These are phyloP conservation scores for Leucoagaricus sp. DNA, from an alignment of 1,284 basidiomycete genomes.

Conservation along the genomic window DNA sequence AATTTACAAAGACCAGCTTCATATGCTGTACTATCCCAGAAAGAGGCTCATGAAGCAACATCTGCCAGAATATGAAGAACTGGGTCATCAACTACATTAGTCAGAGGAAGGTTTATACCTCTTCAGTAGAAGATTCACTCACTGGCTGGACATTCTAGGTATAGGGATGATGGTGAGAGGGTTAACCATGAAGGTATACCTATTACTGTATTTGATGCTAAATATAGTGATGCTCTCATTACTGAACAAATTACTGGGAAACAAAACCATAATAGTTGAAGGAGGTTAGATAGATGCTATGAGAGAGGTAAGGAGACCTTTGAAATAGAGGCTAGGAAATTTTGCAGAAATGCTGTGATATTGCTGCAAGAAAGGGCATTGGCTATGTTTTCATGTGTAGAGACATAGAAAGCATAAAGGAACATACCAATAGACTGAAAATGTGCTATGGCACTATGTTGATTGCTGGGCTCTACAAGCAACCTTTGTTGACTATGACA, in stretches of 20 bases:
- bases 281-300: not conserved
- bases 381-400: not conserved
- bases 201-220: not conserved
- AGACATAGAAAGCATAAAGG: not conserved
- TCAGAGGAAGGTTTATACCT: constrained; percentile 29
- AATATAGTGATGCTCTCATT: not conserved
- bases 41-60: constrained; percentile 25
- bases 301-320: not conserved
- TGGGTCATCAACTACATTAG: constrained; percentile 23
- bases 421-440: not conserved
- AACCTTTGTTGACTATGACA: not conserved
- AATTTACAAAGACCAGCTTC: constrained; percentile 38
- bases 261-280: not conserved
- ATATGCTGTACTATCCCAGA: constrained; percentile 28
- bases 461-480: not conserved
- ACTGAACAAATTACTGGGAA: not conserved
- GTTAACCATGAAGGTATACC: not conserved
- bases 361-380: not conserved
- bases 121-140: constrained; percentile 33
- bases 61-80: constrained; percentile 23
- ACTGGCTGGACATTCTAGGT: constrained; percentile 26
- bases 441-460: not conserved
- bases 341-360: not conserved
- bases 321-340: not conserved
- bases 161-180: constrained; percentile 22